Percentiles rank a stretch among this genome's conserved stretches.
These are phyloP conservation scores for Podospora didyma DNA, from an alignment of 495 filamentous ascomycete species.

Conservation along the genomic window DNA sequence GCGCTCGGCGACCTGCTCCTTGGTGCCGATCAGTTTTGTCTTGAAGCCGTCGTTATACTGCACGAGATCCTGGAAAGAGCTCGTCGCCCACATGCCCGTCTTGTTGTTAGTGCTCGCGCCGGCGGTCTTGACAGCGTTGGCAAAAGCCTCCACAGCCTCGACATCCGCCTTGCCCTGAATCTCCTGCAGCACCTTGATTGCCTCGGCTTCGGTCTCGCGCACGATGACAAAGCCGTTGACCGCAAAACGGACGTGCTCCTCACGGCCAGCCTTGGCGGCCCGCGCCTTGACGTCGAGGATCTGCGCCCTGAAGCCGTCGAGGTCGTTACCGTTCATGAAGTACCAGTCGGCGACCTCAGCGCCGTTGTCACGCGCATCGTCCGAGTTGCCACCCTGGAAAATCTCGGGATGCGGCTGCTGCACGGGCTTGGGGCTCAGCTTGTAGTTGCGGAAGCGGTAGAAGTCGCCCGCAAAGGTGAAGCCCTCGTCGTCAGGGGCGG, in stretches of 20 bases:
- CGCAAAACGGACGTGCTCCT: slow-evolving; percentile 39
- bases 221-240: slow-evolving; percentile 47
- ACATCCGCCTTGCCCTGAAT: slow-evolving; percentile 48
- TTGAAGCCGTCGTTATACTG: slow-evolving; percentile 52
- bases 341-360: slow-evolving; percentile 43
- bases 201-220: slow-evolving; percentile 46
- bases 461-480: slow-evolving; percentile 46
- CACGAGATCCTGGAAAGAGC: slow-evolving; percentile 44
- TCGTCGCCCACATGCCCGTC: slow-evolving; percentile 46
- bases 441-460: slow-evolving; percentile 47
- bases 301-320: slow-evolving; percentile 44
- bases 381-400: slow-evolving; percentile 47
- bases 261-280: slow-evolving; percentile 33
- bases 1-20: slow-evolving; percentile 44
- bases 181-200: slow-evolving; percentile 38
- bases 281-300: slow-evolving; percentile 41
- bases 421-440: slow-evolving; percentile 42
- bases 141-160: slow-evolving; percentile 44
- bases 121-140: slow-evolving; percentile 40
- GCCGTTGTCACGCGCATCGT: slow-evolving; percentile 42
- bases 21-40: slow-evolving; percentile 47
- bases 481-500: slow-evolving; percentile 29
- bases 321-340: slow-evolving; percentile 50
- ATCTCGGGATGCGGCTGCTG: slow-evolving; percentile 42
- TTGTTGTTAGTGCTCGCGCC: slow-evolving; percentile 38